phyloP scores from a whole-genome alignment of 192 early-diverging fungal species.

The Chytriomyces confervae region DNA sequence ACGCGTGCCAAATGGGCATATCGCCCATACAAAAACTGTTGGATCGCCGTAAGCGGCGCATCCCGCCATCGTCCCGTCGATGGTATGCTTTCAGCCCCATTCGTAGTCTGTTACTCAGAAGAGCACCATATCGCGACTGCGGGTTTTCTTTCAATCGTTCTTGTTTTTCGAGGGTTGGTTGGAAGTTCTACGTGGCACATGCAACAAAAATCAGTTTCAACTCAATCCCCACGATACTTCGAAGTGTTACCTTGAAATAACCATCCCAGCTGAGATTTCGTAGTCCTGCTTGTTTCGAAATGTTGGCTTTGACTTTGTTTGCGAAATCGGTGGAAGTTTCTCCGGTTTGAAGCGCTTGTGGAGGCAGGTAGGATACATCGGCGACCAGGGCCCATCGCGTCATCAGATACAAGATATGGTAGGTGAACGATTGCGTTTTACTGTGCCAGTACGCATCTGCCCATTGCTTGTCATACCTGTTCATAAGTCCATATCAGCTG shows the following conservation, averaged over 20 bases:
- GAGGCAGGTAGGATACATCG: conserved; percentile 60
- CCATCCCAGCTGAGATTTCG: conserved; percentile 67
- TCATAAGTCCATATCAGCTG: not conserved
- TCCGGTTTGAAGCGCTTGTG: conserved; percentile 39
- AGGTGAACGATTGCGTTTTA: conserved; percentile 57
- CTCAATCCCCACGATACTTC: not conserved
- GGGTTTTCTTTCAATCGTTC: conserved; percentile 44
- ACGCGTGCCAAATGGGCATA: not conserved
- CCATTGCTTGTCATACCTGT: conserved; percentile 57
- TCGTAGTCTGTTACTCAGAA: conserved; percentile 47
- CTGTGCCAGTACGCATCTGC: conserved; percentile 64
- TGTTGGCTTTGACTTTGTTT: conserved; percentile 60
- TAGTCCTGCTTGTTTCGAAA: conserved; percentile 53
- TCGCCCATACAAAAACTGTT: conserved; percentile 39
- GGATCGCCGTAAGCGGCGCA: conserved; percentile 35
- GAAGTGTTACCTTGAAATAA: conserved; percentile 53
- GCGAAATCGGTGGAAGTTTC: conserved; percentile 59
- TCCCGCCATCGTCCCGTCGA: conserved; percentile 20
- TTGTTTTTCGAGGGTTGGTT: conserved; percentile 49
- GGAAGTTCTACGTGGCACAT: conserved; percentile 33
- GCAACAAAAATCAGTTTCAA: not conserved
- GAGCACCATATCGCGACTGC: conserved; percentile 48
- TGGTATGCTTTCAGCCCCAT: conserved; percentile 8
- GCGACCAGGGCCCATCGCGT: conserved; percentile 62
- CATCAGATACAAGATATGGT: conserved; percentile 64